Percentiles rank a stretch among this genome's conserved stretches.
These are phyloP conservation scores for Coniochaeta sp. DNA, from an alignment of 2,329 filamentous ascomycete species.

Conservation along the genomic window DNA sequence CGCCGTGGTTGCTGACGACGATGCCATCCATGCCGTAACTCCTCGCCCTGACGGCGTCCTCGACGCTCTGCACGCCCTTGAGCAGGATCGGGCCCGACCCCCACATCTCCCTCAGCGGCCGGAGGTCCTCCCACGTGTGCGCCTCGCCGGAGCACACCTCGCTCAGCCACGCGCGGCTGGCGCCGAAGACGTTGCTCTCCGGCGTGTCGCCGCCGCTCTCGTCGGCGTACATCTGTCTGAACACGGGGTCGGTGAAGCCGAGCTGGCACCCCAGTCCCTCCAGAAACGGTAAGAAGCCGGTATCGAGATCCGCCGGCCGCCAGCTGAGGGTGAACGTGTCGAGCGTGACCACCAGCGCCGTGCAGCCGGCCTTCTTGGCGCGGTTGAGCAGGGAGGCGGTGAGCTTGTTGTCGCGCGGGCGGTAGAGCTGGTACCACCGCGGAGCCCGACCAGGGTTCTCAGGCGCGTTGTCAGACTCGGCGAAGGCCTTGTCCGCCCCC, in stretches of 20 bases:
- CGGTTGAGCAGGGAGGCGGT: slow-evolving; percentile 56
- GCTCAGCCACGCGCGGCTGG: slow-evolving; percentile 44
- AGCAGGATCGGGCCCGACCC: slow-evolving; percentile 51
- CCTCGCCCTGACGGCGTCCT: slow-evolving; percentile 39
- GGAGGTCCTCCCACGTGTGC: slow-evolving; percentile 56
- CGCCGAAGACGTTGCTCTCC: slow-evolving; percentile 41
- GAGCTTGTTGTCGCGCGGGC: slow-evolving; percentile 59
- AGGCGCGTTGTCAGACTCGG: neutral
- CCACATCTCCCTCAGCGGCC: slow-evolving; percentile 50
- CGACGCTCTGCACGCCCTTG: slow-evolving; percentile 49
- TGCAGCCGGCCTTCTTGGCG: slow-evolving; percentile 55
- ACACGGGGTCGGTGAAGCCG: slow-evolving; percentile 62
- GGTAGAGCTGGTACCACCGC: slow-evolving; percentile 72
- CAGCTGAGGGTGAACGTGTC: slow-evolving; percentile 65
- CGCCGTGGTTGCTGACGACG: slow-evolving; percentile 52
- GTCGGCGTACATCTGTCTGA: slow-evolving; percentile 48
- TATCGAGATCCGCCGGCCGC: slow-evolving; percentile 62
- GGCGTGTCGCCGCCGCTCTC: slow-evolving; percentile 34
- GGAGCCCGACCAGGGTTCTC: slow-evolving; percentile 28
- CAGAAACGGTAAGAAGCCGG: slow-evolving; percentile 53
- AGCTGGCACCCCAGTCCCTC: slow-evolving; percentile 51
- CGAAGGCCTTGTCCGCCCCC: slow-evolving; percentile 35
- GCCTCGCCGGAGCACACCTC: slow-evolving; percentile 44
- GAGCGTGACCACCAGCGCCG: slow-evolving; percentile 62
- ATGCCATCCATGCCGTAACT: slow-evolving; percentile 40